These are phyloP conservation scores for Podospora pseudopauciseta DNA, from an alignment of 495 filamentous ascomycete genomes.

Conservation along the genomic window DNA sequence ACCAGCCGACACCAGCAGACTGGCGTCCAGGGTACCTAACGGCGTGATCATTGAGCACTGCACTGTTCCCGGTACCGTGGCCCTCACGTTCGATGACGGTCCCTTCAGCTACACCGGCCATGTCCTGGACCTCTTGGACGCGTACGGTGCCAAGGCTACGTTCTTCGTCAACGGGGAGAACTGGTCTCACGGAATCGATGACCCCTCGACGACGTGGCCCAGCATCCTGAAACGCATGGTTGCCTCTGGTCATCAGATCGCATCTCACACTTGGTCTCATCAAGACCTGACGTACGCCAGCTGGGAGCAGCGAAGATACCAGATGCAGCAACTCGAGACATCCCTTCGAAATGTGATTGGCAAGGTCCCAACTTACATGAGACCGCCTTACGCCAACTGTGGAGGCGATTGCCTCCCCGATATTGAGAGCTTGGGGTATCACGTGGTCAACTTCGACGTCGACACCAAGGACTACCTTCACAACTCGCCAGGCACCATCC, in stretches of 20 bases:
- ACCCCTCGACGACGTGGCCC: slow-evolving; percentile 36
- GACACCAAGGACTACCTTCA: slow-evolving; percentile 44
- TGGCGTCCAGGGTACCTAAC: slow-evolving; percentile 17
- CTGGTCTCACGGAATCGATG: slow-evolving; percentile 52
- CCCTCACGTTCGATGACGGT: slow-evolving; percentile 46
- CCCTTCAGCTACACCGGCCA: slow-evolving; percentile 36
- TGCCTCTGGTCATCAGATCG: slow-evolving; percentile 33
- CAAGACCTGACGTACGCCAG: slow-evolving; percentile 29
- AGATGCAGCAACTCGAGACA: slow-evolving; percentile 33
- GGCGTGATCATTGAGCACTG: slow-evolving; percentile 55
- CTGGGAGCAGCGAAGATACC: slow-evolving; percentile 15
- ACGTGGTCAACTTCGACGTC: slow-evolving; percentile 42
- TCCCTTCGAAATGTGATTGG: slow-evolving; percentile 34
- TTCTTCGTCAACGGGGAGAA: slow-evolving; percentile 73
- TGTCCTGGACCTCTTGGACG: slow-evolving; percentile 31
- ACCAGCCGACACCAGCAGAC: slow-evolving; percentile 7
- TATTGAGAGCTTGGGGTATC: slow-evolving; percentile 36
- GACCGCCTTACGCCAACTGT: slow-evolving; percentile 42
- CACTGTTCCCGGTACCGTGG: slow-evolving; percentile 42
- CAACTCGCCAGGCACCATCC: slow-evolving; percentile 21
- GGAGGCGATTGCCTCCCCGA: slow-evolving; percentile 24
- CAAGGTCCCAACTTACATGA: slow-evolving; percentile 41
- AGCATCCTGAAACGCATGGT: slow-evolving; percentile 30
- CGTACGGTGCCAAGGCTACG: slow-evolving; percentile 58
- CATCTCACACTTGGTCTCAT: slow-evolving; percentile 39